Conservation (phyloP, 2,329 filamentous ascomycete genomes). For the Ciborinia camelliae region DNA sequence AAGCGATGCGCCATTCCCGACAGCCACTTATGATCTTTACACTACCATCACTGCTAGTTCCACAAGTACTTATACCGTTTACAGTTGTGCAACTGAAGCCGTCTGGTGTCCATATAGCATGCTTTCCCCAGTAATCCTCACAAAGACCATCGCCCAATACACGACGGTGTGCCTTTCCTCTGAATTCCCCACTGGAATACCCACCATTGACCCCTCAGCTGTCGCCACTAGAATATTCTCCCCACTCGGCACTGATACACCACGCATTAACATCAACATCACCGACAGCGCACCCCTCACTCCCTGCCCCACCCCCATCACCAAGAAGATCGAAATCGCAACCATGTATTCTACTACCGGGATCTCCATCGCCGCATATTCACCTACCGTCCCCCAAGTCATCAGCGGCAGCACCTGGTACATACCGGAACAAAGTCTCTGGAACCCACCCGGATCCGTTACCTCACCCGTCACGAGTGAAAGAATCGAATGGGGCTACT, state of each 20-base stretch:
- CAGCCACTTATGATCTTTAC: not conserved
- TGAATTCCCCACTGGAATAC: not conserved
- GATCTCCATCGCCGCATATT: not conserved
- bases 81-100: not conserved
- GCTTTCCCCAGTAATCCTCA: not conserved
- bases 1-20: not conserved
- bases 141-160: not conserved
- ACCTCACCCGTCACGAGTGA: not conserved
- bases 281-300: not conserved
- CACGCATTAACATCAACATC: not conserved
- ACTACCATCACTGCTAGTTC: not conserved
- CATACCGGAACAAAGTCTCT: not conserved
- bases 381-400: not conserved
- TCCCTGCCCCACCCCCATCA: not conserved
- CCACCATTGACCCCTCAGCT: no score
- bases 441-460: not conserved
- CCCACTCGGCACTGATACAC: not conserved
- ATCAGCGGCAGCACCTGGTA: not conserved
- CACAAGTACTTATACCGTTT: not conserved
- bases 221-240: not conserved
- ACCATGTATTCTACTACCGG: not conserved
- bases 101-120: not conserved
- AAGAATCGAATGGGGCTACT: not conserved
- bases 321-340: not conserved
- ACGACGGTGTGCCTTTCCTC: not conserved